Conservation (phyloP, 1,284 basidiomycete genomes). For the Leccinum pachyderme region DNA sequence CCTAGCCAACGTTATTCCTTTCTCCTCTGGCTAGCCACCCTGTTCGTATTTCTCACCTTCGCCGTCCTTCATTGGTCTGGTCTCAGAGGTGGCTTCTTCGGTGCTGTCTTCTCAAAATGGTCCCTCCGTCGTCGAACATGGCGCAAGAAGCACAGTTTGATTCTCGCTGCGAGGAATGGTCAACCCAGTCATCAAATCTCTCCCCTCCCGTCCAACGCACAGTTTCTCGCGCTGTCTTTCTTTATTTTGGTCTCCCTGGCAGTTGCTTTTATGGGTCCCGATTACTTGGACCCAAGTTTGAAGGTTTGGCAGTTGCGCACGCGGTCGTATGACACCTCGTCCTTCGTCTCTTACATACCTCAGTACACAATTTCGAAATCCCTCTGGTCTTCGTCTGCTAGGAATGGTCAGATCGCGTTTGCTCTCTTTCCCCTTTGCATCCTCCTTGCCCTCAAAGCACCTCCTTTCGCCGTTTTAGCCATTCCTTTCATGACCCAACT, state of each 20-base stretch:
- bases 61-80: conserved; percentile 43
- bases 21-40: conserved; percentile 52
- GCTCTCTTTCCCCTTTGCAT: conserved; percentile 76
- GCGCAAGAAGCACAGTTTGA: conserved; percentile 30
- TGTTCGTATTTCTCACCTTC: conserved; percentile 39
- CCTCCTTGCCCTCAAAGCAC: conserved; percentile 77
- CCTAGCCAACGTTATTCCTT: conserved; percentile 56
- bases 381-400: conserved; percentile 75
- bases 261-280: conserved; percentile 64
- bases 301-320: conserved; percentile 42
- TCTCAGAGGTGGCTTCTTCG: conserved; percentile 41
- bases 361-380: conserved; percentile 68
- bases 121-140: conserved; percentile 50
- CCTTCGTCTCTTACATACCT: conserved; percentile 40
- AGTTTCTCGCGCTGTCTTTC: conserved; percentile 47
- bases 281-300: conserved; percentile 66
- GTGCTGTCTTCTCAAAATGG: conserved; percentile 56
- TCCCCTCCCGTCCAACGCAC: conserved; percentile 61
- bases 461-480: conserved; percentile 81
- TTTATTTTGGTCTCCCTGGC: conserved; percentile 45
- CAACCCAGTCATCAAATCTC: conserved; percentile 43
- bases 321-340: conserved; percentile 27
- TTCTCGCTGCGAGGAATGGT: conserved; percentile 17
- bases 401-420: conserved; percentile 78
- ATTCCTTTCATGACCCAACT: conserved; percentile 66